phyloP scores from a whole-genome alignment of 768 basidiomycete species.

The Nevesoporus exiguus region DNA sequence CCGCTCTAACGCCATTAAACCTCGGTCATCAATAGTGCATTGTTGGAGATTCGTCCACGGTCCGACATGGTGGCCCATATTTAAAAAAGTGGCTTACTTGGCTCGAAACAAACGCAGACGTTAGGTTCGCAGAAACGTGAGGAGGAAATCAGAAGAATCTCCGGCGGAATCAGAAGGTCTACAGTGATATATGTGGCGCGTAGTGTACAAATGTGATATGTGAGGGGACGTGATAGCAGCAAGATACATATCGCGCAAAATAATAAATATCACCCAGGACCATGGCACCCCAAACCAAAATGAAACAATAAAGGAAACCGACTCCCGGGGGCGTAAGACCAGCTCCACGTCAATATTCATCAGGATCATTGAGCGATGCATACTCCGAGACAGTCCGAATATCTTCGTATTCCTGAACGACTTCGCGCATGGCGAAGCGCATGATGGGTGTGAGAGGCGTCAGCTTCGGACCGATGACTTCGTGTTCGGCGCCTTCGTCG shows the following conservation, averaged over 20 bases:
- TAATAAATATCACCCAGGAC: slow-evolving; percentile 11
- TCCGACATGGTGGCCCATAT: slow-evolving; percentile 78
- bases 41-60: slow-evolving; percentile 91
- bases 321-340: neutral
- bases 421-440: slow-evolving; percentile 80
- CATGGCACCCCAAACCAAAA: neutral
- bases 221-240: neutral
- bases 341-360: slow-evolving; percentile 51
- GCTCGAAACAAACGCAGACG: slow-evolving; percentile 88
- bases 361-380: slow-evolving; percentile 66
- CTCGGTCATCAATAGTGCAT: slow-evolving; percentile 56
- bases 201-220: slow-evolving; percentile 8
- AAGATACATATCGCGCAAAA: neutral
- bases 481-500: slow-evolving; percentile 52
- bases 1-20: neutral
- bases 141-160: neutral
- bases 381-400: slow-evolving; percentile 74
- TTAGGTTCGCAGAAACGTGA: slow-evolving; percentile 70
- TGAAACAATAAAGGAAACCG: neutral
- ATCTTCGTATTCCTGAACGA: slow-evolving; percentile 80
- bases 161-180: neutral
- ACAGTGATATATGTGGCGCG: neutral
- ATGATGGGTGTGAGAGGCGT: slow-evolving; percentile 78
- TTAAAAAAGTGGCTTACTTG: slow-evolving; percentile 88
- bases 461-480: slow-evolving; percentile 68